Evolutionary conservation across 495 filamentous ascomycete genomes (phyloP).

Genomic region (Annulohypoxylon nitens): DNA sequence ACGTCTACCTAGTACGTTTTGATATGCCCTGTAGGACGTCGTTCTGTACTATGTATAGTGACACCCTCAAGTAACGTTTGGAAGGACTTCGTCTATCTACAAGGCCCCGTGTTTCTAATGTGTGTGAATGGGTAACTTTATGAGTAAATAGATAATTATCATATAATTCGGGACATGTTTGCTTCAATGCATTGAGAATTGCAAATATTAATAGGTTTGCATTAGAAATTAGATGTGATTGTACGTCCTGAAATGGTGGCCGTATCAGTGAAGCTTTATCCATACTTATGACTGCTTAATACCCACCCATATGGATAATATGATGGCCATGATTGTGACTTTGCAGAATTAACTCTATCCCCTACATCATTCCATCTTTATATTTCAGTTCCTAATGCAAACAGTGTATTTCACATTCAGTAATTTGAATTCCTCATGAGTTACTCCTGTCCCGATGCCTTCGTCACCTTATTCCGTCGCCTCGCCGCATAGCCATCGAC

Average conservation of each 20-base stretch:
- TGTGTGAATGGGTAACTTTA: neutral
- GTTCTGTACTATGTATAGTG: neutral
- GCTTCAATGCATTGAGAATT: neutral
- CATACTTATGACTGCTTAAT: conserved; percentile 1
- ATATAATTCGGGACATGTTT: neutral
- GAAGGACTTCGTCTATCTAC: neutral
- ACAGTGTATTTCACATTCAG: neutral
- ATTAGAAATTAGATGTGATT: neutral
- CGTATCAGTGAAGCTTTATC: neutral
- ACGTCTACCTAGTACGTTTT: neutral
- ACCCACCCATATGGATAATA: neutral
- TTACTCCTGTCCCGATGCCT: neutral
- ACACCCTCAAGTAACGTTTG: neutral
- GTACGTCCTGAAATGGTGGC: neutral
- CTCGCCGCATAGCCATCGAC: neutral
- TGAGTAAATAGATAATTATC: neutral
- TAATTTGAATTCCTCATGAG: neutral
- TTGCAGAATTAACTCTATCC: too few species aligned
- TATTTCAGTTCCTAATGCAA: neutral
- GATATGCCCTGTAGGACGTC: neutral
- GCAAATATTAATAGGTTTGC: neutral
- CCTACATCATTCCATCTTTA: neutral
- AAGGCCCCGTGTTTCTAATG: neutral
- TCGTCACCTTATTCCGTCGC: neutral
- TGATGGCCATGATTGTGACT: neutral